Evolutionary conservation across 2,329 filamentous ascomycete genomes (phyloP), one percentile per base, ranked within the genome.

Genomic region (Colletotrichum euphorbiae): DNA sequence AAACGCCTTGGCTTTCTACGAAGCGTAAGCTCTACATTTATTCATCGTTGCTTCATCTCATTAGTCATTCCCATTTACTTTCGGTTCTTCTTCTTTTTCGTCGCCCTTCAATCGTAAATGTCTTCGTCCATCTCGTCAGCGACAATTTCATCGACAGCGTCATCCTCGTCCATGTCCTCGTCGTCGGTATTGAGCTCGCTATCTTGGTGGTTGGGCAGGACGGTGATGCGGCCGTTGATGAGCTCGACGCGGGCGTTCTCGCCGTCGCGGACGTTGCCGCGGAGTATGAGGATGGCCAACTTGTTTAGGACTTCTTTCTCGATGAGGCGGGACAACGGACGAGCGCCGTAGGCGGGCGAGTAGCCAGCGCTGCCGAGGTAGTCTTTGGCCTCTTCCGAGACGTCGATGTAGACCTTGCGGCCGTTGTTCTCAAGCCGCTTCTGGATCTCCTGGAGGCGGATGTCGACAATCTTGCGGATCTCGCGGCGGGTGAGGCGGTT

Each of bases 231-330:
- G 51, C 93, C 92, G 71, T 93, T 89, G 33, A 91, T 87, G 69
- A 98, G 85, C 51, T 93, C 89, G 24, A 98, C 93, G 28, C 87
- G 85, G 1, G 96, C 96, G 2, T 80, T 82, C 82, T 99, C 96
- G 48, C 94, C 94, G 72, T 99, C 95, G 73, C 87, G 89, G 77
- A 99, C 90, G 62, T 88, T 90, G 71, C 93, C 93, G 71, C 94
- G 89, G 24, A 99, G 85, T 71, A 99, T 97, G 71, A 98, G 87
- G 45, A 99, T 92, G 2, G 96, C 96, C 71, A 99, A 84, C 56
- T 91, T 90, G 81, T 99, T 99, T 75, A 99, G 89, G 3, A 99
- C 93, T 80, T 99, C 96, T 81, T 96, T 96, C 84, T 99, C 96
- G 73, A 99, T 98, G 68, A 99, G 88, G 60, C 96, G 88, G 17